Base-by-base conservation (phyloP, 352 stramenopile species). In the Elongisporangium prolatum region DNA sequence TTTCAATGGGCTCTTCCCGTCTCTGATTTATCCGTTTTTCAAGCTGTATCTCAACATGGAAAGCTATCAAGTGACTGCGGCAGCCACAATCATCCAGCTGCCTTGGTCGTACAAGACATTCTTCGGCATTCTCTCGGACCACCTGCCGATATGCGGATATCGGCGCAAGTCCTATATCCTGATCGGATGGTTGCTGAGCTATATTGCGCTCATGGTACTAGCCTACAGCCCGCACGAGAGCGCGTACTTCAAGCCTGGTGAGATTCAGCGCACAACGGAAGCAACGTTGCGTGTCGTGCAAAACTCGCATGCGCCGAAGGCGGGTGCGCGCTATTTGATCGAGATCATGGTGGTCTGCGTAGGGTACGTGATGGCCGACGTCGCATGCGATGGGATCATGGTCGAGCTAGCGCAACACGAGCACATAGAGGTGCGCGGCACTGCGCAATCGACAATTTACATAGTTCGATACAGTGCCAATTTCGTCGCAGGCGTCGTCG, bases 101-200 rank as follows among this genome's bases (percentile, higher is more conserved):
- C 77, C 77, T 11, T 91, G 80, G 74, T 86, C 80, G 8, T 88
- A 89, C 65, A 89, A 91, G 64, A 89, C 78, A n/a, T 68, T 91
- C 22, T 89, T 89, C 61, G 82, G 79, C 18, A 59, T 86, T 44
- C 61, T 91, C 49, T 86, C 77, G 18, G 79, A 91, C 59, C 76
- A 86, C 55, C 59, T 81, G 6, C 81, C 79, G 17, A 84, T 91
- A 51, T 60, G 65, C 18, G 81, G 81, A 11, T 87, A 83, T 50
- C 79, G 81, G 9, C 69, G 81, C 52, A 89, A 87, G 56, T 76
- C 81, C 9, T 89, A 91, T 64, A 86, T 91, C 64, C 61, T 91
- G 25, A 72, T 88, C 55, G 81, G 81, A 17, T 91, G 79, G 81
- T 0, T 67, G 18, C 58, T 91, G 22, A 84, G 67, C 61, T 76